phyloP scores from a whole-genome alignment of 2,329 filamentous ascomycete genomes.

The Cladorrhinum sp. region DNA sequence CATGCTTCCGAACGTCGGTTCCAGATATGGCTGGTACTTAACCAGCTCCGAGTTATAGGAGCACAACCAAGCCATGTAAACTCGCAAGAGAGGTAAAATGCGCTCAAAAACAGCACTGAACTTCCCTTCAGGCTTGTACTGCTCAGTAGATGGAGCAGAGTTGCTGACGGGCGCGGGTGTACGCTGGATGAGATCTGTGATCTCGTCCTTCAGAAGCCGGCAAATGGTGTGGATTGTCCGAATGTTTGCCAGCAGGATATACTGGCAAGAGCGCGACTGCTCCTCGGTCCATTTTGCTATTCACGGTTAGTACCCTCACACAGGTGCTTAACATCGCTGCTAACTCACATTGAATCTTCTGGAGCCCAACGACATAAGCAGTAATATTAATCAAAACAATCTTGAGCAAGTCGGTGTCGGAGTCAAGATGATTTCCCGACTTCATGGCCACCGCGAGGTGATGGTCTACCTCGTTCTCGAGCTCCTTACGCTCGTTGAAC shows the following conservation, averaged over 20 bases:
- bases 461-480: slow-evolving; percentile 81
- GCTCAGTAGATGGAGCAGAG: slow-evolving; percentile 6
- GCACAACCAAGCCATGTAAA: slow-evolving; percentile 54
- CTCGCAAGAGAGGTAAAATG: slow-evolving; percentile 51
- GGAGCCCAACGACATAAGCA: slow-evolving; percentile 69
- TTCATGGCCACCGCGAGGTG: slow-evolving; percentile 72
- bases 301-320: slow-evolving; percentile 11
- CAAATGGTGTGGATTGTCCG: slow-evolving; percentile 72
- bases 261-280: slow-evolving; percentile 53
- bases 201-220: slow-evolving; percentile 65
- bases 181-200: slow-evolving; percentile 49
- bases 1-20: slow-evolving; percentile 45
- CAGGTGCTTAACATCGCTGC: not conserved
- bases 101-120: slow-evolving; percentile 40
- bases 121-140: slow-evolving; percentile 26
- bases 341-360: slow-evolving; percentile 54
- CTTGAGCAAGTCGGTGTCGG: slow-evolving; percentile 63
- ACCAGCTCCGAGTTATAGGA: slow-evolving; percentile 46
- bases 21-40: slow-evolving; percentile 44
- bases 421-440: slow-evolving; percentile 53
- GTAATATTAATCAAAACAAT: slow-evolving; percentile 84
- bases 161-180: slow-evolving; percentile 34
- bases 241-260: slow-evolving; percentile 73
- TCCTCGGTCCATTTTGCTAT: slow-evolving; percentile 43
- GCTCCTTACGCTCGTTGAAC: slow-evolving; percentile 72